Base-by-base conservation (phyloP, 139 green algal genomes). In the Parachlorella kessleri region DNA sequence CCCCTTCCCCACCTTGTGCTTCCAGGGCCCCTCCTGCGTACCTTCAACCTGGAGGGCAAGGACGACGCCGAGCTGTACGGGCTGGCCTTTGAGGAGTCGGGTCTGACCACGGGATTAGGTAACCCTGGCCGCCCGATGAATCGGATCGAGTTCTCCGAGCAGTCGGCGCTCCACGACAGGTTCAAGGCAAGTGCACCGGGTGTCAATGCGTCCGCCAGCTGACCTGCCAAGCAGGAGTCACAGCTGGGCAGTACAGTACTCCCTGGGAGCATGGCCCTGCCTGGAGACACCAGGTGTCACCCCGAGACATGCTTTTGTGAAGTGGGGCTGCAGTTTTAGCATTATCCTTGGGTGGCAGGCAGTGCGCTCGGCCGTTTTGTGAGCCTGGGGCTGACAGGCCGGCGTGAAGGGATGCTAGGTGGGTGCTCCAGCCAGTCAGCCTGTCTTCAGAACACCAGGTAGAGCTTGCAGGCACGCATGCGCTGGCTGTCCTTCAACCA, bases 181-280 rank as follows among this genome's bases (percentile, higher is more conserved):
- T 88, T 87, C 65, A 86, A 73, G 70, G 80, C 71, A 36, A 33
- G 87, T 42, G n/a, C n/a, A n/a, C n/a, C n/a, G n/a, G n/a, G n/a
- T n/a, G n/a, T n/a, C n/a, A n/a, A n/a, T n/a, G n/a, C n/a, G n/a
- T n/a, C n/a, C n/a, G n/a, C n/a, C n/a, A n/a, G n/a, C n/a, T n/a
- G n/a, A n/a, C n/a, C n/a, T n/a, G n/a, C n/a, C n/a, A n/a, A n/a
- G n/a, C n/a, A n/a, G n/a, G n/a, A n/a, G n/a, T 68, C 32, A 53
- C 7, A 42, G 32, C 10, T 6, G 66, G 66, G 33, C 7, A 64
- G 21, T 65, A 8, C n/a, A n/a, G n/a, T n/a, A n/a, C n/a, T n/a
- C n/a, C n/a, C n/a, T n/a, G n/a, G n/a, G n/a, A n/a, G n/a, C n/a
- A n/a, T n/a, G n/a, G n/a, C n/a, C n/a, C n/a, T n/a, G n/a, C n/a